Percentiles rank a stretch among this genome's conserved stretches.
Evolutionary conservation across 257 asterid species (phyloP).

Genomic region (Solanum gandarillasii): DNA sequence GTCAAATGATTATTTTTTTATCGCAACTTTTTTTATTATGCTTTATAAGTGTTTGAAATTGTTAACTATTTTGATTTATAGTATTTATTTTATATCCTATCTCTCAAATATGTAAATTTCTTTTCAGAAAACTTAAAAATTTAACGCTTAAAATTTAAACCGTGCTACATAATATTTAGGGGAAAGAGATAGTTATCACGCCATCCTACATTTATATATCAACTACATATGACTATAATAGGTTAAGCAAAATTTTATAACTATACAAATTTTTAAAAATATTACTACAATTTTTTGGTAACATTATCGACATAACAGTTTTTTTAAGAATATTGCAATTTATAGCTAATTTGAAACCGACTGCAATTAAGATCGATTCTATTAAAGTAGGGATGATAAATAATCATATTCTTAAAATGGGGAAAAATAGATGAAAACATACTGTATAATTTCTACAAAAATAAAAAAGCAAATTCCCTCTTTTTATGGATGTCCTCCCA

Average conservation of each 20-base stretch:
- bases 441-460: background rate
- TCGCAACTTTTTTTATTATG: rapidly evolving
- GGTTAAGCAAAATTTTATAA: background rate
- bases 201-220: background rate
- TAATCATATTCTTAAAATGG: background rate
- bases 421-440: background rate
- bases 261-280: background rate
- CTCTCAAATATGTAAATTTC: background rate
- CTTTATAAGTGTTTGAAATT: background rate
- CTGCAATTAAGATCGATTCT: background rate
- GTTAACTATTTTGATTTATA: background rate
- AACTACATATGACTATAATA: background rate
- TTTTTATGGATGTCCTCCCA: background rate
- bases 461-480: background rate
- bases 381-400: background rate
- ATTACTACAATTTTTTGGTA: background rate
- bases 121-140: background rate
- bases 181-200: background rate
- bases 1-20: background rate
- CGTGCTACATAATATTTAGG: background rate
- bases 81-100: background rate
- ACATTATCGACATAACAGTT: background rate
- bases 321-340: background rate
- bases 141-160: background rate
- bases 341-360: background rate